These are phyloP conservation scores for Lignosus rhinocerotis DNA, from an alignment of 1,284 basidiomycete genomes.

Conservation along the genomic window DNA sequence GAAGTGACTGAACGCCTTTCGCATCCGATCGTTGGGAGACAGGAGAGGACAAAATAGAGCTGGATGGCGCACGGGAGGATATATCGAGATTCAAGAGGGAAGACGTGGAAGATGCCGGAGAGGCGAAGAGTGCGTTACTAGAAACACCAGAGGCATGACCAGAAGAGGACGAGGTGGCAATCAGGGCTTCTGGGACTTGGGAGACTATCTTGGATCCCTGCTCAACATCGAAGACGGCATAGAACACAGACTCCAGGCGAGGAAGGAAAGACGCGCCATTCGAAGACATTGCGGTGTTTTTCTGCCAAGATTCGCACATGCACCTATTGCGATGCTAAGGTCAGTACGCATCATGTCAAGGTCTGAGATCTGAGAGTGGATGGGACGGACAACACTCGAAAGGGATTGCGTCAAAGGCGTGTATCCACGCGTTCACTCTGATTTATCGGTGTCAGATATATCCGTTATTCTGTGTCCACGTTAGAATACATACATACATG, in stretches of 20 bases:
- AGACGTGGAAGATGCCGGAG: conserved; percentile 48
- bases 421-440: neutral
- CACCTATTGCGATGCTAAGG: too few species aligned
- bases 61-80: conserved; percentile 41
- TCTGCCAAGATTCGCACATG: too few species aligned
- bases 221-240: conserved; percentile 81
- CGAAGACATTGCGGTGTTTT: conserved; percentile 42
- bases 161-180: conserved; percentile 40
- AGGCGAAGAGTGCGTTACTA: conserved; percentile 31
- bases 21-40: conserved; percentile 43
- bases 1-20: conserved; percentile 47
- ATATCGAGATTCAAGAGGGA: conserved; percentile 39
- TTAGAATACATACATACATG: neutral
- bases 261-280: conserved; percentile 72
- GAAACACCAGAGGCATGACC: conserved; percentile 18
- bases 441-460: neutral
- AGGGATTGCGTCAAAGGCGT: neutral
- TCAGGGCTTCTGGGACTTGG: conserved; percentile 88
- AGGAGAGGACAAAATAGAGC: conserved; percentile 46
- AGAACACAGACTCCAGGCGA: conserved; percentile 85
- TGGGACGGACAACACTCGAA: too few species aligned
- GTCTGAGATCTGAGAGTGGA: too few species aligned
- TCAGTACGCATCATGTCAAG: too few species aligned
- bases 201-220: conserved; percentile 86
- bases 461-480: neutral